A percentile compares a stretch with the other conserved stretches of the same genome.
phyloP scores from a whole-genome alignment of 2,329 filamentous ascomycete species.

The Ophiobolus disseminans region DNA sequence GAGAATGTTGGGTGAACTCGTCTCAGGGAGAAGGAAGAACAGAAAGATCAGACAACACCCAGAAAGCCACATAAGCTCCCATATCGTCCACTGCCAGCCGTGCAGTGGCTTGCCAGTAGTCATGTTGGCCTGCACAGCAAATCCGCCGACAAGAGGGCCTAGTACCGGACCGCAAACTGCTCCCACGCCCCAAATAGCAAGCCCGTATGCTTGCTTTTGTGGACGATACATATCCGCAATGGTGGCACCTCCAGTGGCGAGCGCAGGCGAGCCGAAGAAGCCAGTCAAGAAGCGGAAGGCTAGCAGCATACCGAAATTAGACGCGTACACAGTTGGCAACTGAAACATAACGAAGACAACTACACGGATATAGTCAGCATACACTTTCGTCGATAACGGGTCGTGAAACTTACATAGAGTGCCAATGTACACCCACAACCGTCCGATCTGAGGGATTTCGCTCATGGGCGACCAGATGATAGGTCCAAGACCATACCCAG shows the following conservation, averaged over 20 bases:
- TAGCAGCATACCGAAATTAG: constrained; percentile 60
- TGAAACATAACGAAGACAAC: constrained; percentile 58
- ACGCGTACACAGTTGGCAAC: constrained; percentile 54
- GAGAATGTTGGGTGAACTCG: constrained; percentile 51
- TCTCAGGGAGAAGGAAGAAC: constrained; percentile 53
- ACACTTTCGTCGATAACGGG: neutral
- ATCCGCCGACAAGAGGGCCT: constrained; percentile 55
- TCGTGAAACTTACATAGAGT: constrained; percentile 20
- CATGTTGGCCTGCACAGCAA: constrained; percentile 40
- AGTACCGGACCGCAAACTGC: constrained; percentile 52
- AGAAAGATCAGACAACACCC: constrained; percentile 49
- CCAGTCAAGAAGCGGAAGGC: constrained; percentile 60
- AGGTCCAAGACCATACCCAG: constrained; percentile 44
- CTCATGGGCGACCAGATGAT: constrained; percentile 52
- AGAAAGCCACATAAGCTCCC: constrained; percentile 53
- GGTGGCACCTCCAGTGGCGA: constrained; percentile 56
- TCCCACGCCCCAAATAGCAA: constrained; percentile 51
- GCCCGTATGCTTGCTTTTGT: constrained; percentile 48
- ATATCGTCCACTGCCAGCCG: constrained; percentile 54
- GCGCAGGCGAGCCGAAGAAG: constrained; percentile 55
- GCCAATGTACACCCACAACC: constrained; percentile 46
- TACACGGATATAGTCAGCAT: constrained; percentile 1
- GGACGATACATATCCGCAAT: constrained; percentile 56
- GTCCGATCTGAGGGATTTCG: constrained; percentile 57
- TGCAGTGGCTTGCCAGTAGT: constrained; percentile 2